Evolutionary conservation across 2,329 filamentous ascomycete species (phyloP).

Genomic region (Cryphonectria japonica): DNA sequence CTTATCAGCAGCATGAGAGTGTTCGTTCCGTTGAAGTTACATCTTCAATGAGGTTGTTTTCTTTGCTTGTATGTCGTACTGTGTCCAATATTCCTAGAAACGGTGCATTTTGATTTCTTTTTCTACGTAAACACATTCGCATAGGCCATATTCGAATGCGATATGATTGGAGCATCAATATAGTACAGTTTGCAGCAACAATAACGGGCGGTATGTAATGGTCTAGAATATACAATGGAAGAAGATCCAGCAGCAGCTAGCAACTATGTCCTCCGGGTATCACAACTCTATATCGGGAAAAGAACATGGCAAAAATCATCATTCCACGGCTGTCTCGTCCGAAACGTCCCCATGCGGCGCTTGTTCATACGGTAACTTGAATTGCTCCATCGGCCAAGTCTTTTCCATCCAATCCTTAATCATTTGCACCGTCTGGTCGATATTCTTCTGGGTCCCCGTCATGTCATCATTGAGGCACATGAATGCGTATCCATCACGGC

Average conservation of each 20-base stretch:
- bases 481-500: slow-evolving; percentile 7
- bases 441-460: neutral
- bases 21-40: too few relatives aligned
- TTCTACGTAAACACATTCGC: too few relatives aligned
- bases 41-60: too few relatives aligned
- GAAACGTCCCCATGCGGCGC: neutral
- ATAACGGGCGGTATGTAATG: too few relatives aligned
- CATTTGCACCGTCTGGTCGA: slow-evolving; percentile 6
- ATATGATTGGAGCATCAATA: too few relatives aligned
- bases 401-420: slow-evolving; percentile 9
- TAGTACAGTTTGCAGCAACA: too few relatives aligned
- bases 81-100: too few relatives aligned
- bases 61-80: too few relatives aligned
- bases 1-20: too few relatives aligned
- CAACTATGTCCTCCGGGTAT: neutral
- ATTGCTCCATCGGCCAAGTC: slow-evolving; percentile 6
- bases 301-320: neutral
- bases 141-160: too few relatives aligned
- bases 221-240: neutral
- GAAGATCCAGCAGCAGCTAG: neutral
- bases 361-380: slow-evolving; percentile 9
- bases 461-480: slow-evolving; percentile 11
- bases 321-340: neutral
- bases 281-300: neutral
- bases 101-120: too few relatives aligned